Evolutionary conservation across 257 asterid genomes (phyloP).

Genomic region (Lavandula angustifolia): DNA sequence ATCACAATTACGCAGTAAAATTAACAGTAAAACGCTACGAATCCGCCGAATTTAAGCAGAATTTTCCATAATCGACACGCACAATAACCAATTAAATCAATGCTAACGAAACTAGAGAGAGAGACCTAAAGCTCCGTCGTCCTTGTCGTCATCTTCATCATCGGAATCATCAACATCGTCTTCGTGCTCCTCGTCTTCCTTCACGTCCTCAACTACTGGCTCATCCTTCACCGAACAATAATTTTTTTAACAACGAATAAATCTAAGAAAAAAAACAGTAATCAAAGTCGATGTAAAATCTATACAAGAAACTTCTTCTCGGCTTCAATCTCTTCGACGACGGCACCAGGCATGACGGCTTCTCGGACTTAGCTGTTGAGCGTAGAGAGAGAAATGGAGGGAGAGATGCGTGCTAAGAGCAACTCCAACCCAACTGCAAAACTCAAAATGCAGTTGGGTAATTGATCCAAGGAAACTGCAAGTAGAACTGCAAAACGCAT

Average conservation of each 20-base stretch:
- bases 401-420: constrained; percentile 13
- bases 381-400: constrained; percentile 11
- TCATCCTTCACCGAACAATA: constrained; percentile 41
- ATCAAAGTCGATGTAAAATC: neutral
- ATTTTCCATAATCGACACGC: neutral
- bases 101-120: neutral
- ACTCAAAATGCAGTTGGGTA: too few species aligned
- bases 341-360: constrained; percentile 78
- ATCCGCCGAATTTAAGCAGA: neutral
- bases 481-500: too few species aligned
- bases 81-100: neutral
- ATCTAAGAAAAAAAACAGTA: neutral
- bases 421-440: too few species aligned
- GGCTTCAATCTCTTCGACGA: constrained; percentile 55
- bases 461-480: too few species aligned
- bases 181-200: constrained; percentile 74
- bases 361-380: neutral
- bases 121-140: constrained; percentile 57
- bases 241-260: neutral
- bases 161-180: constrained; percentile 69
- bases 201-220: constrained; percentile 79
- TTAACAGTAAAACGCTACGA: neutral
- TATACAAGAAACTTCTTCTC: constrained; percentile 53
- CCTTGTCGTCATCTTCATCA: constrained; percentile 73
- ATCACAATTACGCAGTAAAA: neutral